Evolutionary conservation across 140 eudicot species (phyloP).

Genomic region (Senecio squalidus): DNA sequence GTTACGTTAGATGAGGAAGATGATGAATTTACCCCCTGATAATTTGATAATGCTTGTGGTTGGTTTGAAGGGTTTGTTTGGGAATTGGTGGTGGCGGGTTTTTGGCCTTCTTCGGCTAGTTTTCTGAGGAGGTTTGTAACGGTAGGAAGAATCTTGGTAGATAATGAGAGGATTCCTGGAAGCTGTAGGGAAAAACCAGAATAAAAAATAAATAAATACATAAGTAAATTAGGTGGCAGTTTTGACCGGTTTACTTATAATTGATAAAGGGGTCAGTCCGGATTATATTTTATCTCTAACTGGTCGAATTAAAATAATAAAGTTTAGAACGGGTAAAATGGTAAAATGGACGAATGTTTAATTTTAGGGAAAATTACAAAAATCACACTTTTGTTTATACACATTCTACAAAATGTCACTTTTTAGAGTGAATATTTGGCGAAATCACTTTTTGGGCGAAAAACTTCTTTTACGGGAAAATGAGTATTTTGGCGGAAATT

Average conservation of each 20-base stretch:
- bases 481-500: too few species aligned
- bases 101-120: constrained; percentile 75
- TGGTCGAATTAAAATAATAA: too few species aligned
- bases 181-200: constrained; percentile 44
- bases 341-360: too few species aligned
- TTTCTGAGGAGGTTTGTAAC: constrained; percentile 62
- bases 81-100: constrained; percentile 30
- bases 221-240: background rate
- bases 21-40: constrained; percentile 43
- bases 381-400: too few species aligned
- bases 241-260: background rate
- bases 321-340: too few species aligned
- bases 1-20: constrained; percentile 53
- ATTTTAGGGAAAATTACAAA: too few species aligned
- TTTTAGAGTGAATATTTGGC: too few species aligned
- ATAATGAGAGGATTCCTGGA: constrained; percentile 75
- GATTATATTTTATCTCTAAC: too few species aligned
- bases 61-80: constrained; percentile 32
- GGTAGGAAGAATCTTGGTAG: constrained; percentile 71
- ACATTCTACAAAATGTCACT: too few species aligned
- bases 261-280: too few species aligned
- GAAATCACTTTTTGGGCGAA: too few species aligned
- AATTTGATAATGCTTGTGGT: constrained; percentile 24
- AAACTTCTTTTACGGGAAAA: too few species aligned
- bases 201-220: constrained; percentile 23